A percentile compares a stretch with the other conserved stretches of the same genome.
Evolutionary conservation across 225 moss, liverwort and hornwort species (phyloP).

Genomic region (Physcomitrium patens): DNA sequence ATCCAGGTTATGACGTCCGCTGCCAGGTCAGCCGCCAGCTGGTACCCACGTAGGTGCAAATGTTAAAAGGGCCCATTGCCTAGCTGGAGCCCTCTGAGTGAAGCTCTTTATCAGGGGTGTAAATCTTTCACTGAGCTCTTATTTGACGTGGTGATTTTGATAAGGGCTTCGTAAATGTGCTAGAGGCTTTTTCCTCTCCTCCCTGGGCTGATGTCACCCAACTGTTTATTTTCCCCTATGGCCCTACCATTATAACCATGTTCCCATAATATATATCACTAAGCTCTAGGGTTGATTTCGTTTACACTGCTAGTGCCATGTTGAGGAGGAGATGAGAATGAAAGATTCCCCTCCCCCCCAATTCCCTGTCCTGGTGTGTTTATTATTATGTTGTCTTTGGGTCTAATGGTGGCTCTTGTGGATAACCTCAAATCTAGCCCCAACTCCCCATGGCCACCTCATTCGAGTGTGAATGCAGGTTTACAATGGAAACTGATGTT

Average conservation of each 20-base stretch:
- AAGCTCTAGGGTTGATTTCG: too few relatives aligned
- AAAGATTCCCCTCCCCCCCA: neutral
- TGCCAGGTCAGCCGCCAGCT: too few relatives aligned
- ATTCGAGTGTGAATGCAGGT: too few relatives aligned
- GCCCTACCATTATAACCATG: too few relatives aligned
- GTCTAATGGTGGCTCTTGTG: neutral
- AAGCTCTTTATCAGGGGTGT: too few relatives aligned
- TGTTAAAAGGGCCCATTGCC: too few relatives aligned
- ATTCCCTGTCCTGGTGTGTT: neutral
- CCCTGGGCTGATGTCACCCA: neutral
- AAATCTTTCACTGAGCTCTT: constrained; percentile 7
- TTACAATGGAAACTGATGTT: too few relatives aligned
- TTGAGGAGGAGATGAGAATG: neutral
- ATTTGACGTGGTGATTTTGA: constrained; percentile 5
- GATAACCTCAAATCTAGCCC: neutral
- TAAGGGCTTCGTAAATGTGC: neutral
- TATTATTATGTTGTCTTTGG: neutral
- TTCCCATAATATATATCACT: too few relatives aligned
- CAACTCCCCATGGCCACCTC: neutral
- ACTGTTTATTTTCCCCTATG: constrained; percentile 2
- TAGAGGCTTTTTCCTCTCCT: neutral
- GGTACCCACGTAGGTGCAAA: too few relatives aligned
- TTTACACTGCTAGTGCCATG: neutral
- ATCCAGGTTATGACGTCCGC: too few relatives aligned
- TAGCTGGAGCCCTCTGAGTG: too few relatives aligned